Base-by-base conservation (phyloP, 306 rosid genomes). In the Corylus heterophylla region DNA sequence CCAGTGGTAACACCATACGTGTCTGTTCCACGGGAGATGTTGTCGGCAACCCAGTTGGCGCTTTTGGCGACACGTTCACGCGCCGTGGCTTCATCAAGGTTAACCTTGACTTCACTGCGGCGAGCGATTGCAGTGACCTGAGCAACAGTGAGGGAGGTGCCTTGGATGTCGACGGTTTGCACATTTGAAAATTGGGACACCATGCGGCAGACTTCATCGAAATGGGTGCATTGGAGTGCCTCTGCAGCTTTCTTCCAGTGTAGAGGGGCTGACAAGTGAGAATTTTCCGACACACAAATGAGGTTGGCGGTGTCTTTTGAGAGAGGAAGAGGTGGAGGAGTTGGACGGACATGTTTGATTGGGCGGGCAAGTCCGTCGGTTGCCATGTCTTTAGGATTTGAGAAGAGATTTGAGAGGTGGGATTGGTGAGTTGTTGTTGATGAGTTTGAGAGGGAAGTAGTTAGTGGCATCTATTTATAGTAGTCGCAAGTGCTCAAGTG, bases 1-100 rank as follows among this genome's bases (percentile, higher is more conserved):
- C 87, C 87, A 0, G 87, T 84, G 66, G 87, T 84, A 48, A 84
- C 87, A 17, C 87, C 87, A 8, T 84, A 84, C 0, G 71, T 80
- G 27, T 84, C 87, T 0, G 75, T 80, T 54, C 87, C 87, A 1
- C 74, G 74, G 39, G 78, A 61, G 67, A 75, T 75, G 20, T 79
- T 75, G 2, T 79, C 83, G 0, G 81, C 66, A 55, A 83, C 83
- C 86, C 86, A 83, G 7, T 79, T 75, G 25, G 86, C 86, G 29
- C 86, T 83, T 12, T 47, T 37, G 22, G 81, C 64, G 58, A 83
- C 86, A 20, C 86, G 83, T 12, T 51, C 71, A 64, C 74, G 81
- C 1, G 86, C 83, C 64, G 35, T 64, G 2, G 78, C 58, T 66
- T 69, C 81, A 12, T 79, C 58, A 20, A 83, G 78, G 48, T 18